Base-by-base conservation (phyloP, 179 eudicot species). In the Silene coronaria region DNA sequence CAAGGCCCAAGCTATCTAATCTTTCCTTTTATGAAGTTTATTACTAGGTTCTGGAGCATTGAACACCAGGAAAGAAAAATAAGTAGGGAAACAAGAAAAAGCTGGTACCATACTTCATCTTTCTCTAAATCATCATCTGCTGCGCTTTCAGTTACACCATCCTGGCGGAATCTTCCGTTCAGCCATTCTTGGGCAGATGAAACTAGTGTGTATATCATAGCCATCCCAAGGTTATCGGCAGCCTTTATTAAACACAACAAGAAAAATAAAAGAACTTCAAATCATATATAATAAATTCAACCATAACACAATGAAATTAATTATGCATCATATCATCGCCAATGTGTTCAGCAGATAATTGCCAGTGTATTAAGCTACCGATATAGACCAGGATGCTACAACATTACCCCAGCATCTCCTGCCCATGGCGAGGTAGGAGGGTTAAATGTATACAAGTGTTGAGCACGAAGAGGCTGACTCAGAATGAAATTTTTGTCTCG, bases 141-240 rank as follows among this genome's bases (percentile, higher is more conserved):
- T 30, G 53, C 58, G 60, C 76, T 74, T 8, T 82, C 89, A 46
- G 0, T 74, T 2, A 59, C 84, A 76, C 59, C 86, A 53, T 91
- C 97, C 79, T 89, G 86, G 42, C 86, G 85, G 86, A 87, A 95
- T 78, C 89, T 89, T 86, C 81, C 97, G 80, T 85, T 85, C 67
- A 95, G 85, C 99, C 98, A 94, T 36, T 95, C 99, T 81, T 95
- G 87, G 67, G 97, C 91, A 74, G 93, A 84, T 61, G 93, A n/a
- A 74, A 95, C 88, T 58, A 95, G 89, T 53, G 97, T 92, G 82
- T 91, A 95, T 75, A 95, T 80, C 97, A 95, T 95, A 69, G 99
- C 89, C 97, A 95, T 91, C 72, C 97, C 99, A 86, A 92, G 97
- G 85, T 92, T 92, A 71, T 92, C 99, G 12, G 87, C 75, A 61